These are phyloP conservation scores for Isoetes taiwanensis DNA, from an alignment of 75 land plant genomes.

Conservation along the genomic window DNA sequence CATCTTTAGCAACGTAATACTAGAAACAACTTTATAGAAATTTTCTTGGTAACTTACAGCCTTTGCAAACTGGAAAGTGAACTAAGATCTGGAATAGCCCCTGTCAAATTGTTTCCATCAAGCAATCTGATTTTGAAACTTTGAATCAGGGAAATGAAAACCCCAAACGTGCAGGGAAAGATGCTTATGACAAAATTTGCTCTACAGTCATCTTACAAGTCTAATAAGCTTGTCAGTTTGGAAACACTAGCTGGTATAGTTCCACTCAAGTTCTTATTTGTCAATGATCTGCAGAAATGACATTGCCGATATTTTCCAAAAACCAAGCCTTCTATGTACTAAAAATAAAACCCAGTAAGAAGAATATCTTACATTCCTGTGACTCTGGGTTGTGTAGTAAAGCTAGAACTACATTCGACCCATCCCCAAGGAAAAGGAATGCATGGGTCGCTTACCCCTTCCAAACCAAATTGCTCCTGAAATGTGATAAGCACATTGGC, in stretches of 20 bases:
- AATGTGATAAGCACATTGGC: too few relatives aligned
- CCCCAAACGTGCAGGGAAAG: too few relatives aligned
- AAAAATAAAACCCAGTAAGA: background rate
- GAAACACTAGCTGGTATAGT: background rate
- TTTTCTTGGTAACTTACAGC: constrained; percentile 30
- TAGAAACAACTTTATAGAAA: background rate
- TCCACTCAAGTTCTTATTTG: constrained; percentile 6
- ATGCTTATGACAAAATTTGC: too few relatives aligned
- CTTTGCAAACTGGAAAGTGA: constrained; percentile 25
- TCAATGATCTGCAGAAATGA: background rate
- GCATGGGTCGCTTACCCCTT: constrained; percentile 66
- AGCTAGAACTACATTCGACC: constrained; percentile 41
- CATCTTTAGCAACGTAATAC: background rate
- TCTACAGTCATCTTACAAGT: too few relatives aligned
- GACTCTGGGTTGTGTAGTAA: constrained; percentile 43
- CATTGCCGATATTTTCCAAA: background rate
- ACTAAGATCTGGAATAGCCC: constrained; percentile 50
- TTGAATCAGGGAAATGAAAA: too few relatives aligned
- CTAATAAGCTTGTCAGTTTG: constrained; percentile 7
- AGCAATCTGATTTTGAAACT: constrained; percentile 37
- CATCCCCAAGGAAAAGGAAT: constrained; percentile 49
- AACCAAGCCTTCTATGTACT: background rate
- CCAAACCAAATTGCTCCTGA: constrained; percentile 8
- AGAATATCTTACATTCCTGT: constrained; percentile 34
- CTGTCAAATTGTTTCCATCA: constrained; percentile 39